Evolutionary conservation across 306 rosid species (phyloP).

Genomic region (Inga leiocalycina): DNA sequence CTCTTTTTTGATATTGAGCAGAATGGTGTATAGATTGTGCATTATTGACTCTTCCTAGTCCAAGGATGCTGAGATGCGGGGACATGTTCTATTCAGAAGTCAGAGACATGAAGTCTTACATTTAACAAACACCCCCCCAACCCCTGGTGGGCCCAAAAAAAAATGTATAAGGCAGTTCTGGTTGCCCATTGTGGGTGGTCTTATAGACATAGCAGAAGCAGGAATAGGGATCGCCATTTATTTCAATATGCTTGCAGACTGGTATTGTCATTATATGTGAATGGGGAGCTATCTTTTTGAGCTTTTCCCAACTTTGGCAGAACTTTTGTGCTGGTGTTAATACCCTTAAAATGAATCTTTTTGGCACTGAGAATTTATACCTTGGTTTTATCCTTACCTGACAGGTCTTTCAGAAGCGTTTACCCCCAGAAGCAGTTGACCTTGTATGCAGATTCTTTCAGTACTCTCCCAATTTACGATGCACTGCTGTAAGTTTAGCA

Average conservation of each 20-base stretch:
- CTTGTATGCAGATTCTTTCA: slow-evolving; percentile 98
- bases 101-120: no score
- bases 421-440: slow-evolving; percentile 99
- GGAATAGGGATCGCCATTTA: not conserved
- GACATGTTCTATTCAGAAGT: no score
- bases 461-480: slow-evolving; percentile 97
- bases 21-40: not conserved
- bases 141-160: no score
- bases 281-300: slow-evolving; percentile 28
- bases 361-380: slow-evolving; percentile 29
- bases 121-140: no score
- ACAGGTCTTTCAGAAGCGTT: slow-evolving; percentile 96
- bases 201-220: not conserved
- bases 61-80: no score
- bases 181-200: not conserved
- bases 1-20: slow-evolving; percentile 8
- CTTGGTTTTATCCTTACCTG: slow-evolving; percentile 26
- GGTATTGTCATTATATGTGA: not conserved
- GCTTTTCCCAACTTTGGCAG: not conserved
- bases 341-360: slow-evolving; percentile 13
- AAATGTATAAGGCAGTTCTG: not conserved
- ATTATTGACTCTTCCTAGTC: not conserved
- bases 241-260: not conserved
- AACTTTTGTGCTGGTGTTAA: not conserved
- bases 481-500: slow-evolving; percentile 82